Evolutionary conservation across 2,329 filamentous ascomycete genomes (phyloP).

Genomic region (Cytospora chrysosperma): DNA sequence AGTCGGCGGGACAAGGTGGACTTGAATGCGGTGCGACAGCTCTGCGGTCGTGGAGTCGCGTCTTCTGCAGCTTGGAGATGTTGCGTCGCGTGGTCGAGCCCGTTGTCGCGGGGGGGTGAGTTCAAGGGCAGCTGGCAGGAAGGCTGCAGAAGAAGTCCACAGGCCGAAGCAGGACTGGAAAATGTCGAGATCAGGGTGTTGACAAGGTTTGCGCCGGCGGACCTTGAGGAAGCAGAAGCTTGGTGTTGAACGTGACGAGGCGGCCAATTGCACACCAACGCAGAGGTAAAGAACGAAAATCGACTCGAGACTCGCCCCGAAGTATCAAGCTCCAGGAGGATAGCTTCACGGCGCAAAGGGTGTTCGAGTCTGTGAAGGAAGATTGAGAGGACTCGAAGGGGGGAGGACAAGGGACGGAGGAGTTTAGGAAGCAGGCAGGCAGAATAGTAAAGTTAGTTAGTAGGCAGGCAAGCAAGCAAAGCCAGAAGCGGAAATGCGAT

Average conservation of each 20-base stretch:
- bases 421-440: not conserved
- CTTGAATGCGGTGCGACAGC: not conserved
- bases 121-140: not conserved
- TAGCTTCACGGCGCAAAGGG: not conserved
- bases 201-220: conserved; percentile 11
- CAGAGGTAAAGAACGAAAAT: conserved; percentile 6
- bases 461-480: conserved; percentile 10
- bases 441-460: not conserved
- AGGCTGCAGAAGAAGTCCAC: not conserved
- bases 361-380: not conserved
- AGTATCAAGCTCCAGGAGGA: not conserved
- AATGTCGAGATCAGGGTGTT: not conserved
- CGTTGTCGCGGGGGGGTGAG: not conserved
- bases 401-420: not conserved
- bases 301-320: not conserved
- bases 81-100: not conserved
- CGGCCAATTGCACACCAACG: not conserved
- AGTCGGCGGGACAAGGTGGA: not conserved
- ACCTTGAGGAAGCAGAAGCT: not conserved
- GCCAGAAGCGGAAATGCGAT: conserved; percentile 22
- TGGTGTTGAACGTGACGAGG: not conserved
- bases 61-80: not conserved
- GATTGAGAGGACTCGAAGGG: not conserved
- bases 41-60: not conserved
- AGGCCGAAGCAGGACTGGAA: not conserved